These are phyloP conservation scores for Gloeostereum incarnatum DNA, from an alignment of 768 basidiomycete species.

Conservation along the genomic window DNA sequence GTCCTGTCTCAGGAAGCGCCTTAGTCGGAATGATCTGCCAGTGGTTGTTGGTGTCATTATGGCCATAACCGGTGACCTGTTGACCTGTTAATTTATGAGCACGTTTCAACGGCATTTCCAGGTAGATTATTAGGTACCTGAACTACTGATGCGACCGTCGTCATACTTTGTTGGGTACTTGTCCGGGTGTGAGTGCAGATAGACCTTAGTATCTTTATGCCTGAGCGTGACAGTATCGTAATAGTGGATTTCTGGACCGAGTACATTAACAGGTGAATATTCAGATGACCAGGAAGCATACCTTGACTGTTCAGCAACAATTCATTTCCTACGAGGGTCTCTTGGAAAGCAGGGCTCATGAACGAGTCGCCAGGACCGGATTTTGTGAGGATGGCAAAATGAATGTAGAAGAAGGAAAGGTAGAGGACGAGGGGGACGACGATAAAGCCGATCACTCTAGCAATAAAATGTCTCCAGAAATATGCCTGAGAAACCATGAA, in stretches of 20 bases:
- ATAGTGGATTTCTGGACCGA: constrained; percentile 76
- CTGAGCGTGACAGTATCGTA: constrained; percentile 80
- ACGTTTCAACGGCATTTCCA: background rate
- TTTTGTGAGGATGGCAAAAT: constrained; percentile 79
- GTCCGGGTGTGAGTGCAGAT: constrained; percentile 88
- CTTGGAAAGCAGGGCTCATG: constrained; percentile 98
- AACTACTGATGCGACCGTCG: constrained; percentile 90
- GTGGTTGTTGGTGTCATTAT: constrained; percentile 90
- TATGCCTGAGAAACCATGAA: too few species aligned
- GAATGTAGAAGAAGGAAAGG: constrained; percentile 92
- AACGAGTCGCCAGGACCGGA: constrained; percentile 93
- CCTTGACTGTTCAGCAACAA: constrained; percentile 88
- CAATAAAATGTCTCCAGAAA: constrained; percentile 83
- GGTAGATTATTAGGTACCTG: constrained; percentile 40
- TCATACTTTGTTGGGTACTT: constrained; percentile 90
- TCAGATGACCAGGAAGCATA: constrained; percentile 21
- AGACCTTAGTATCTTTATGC: constrained; percentile 91
- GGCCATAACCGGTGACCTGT: constrained; percentile 92
- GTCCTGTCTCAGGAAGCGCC: constrained; percentile 87
- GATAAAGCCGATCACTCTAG: constrained; percentile 80
- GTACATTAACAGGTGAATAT: constrained; percentile 3
- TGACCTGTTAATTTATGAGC: constrained; percentile 45
- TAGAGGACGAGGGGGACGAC: constrained; percentile 85
- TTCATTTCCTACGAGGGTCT: constrained; percentile 88
- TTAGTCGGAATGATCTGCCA: constrained; percentile 97